Evolutionary conservation across 2,329 filamentous ascomycete species (phyloP).

Genomic region (Colletotrichum cuscutae): DNA sequence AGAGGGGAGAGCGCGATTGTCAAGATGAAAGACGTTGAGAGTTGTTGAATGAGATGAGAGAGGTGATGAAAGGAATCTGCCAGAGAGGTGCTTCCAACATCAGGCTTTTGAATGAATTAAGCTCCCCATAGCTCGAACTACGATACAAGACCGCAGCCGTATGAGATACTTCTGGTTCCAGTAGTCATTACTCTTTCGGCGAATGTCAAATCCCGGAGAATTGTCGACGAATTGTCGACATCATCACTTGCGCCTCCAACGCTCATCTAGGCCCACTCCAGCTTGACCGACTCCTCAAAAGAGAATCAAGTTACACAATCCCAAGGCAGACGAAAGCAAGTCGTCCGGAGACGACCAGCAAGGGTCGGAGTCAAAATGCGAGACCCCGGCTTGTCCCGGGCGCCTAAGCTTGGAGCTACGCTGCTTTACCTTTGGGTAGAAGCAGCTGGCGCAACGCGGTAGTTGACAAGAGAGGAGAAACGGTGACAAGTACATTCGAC

Average conservation of each 20-base stretch:
- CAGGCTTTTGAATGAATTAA: slow-evolving; percentile 22
- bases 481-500: slow-evolving; percentile 23
- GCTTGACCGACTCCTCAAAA: slow-evolving; percentile 15
- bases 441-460: background rate
- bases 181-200: background rate
- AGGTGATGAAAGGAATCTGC: background rate
- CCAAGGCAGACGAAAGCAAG: slow-evolving; percentile 22
- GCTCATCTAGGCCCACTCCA: slow-evolving; percentile 18
- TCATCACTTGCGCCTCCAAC: slow-evolving; percentile 32
- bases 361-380: background rate
- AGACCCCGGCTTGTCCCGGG: background rate
- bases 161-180: background rate
- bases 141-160: background rate
- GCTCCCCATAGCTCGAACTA: background rate
- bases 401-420: background rate
- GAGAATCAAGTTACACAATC: background rate
- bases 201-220: background rate
- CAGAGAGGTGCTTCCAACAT: slow-evolving; percentile 10
- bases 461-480: background rate
- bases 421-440: background rate
- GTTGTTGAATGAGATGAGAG: background rate
- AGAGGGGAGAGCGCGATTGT: background rate
- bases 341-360: background rate
- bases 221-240: slow-evolving; percentile 25
- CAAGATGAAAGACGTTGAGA: background rate